Percentiles rank a stretch among this genome's conserved stretches.
Evolutionary conservation across 805 yeast species (phyloP).

Genomic region (Wickerhamiella allomyrinae): DNA sequence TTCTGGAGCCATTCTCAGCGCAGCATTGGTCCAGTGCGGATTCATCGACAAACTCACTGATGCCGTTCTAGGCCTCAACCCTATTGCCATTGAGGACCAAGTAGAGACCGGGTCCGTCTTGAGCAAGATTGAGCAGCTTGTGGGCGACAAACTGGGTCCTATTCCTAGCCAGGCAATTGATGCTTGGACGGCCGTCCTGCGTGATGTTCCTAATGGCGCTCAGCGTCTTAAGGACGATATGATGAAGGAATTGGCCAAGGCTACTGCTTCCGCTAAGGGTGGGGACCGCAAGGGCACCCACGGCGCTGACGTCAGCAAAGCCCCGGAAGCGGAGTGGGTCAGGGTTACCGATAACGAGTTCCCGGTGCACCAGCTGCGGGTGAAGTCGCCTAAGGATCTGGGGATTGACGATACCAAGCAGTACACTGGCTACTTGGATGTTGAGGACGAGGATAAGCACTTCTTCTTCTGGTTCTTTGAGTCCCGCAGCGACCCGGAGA

Average conservation of each 20-base stretch:
- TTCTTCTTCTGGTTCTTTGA: constrained; percentile 77
- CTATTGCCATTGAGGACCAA: constrained; percentile 11
- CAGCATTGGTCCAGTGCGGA: constrained; percentile 12
- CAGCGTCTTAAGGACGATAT: constrained; percentile 15
- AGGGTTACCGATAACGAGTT: constrained; percentile 11
- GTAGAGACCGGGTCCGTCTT: constrained; percentile 6
- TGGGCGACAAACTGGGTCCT: constrained; percentile 15
- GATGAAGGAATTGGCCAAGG: constrained; percentile 8
- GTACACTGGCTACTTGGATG: constrained; percentile 74
- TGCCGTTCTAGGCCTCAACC: constrained; percentile 5
- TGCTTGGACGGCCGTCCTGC: constrained; percentile 22
- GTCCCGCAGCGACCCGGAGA: constrained; percentile 74
- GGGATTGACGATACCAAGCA: constrained; percentile 77
- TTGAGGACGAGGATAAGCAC: constrained; percentile 70
- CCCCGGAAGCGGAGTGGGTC: neutral
- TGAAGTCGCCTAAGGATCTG: constrained; percentile 48
- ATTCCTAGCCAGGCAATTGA: constrained; percentile 19
- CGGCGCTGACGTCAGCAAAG: neutral
- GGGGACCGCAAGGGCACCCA: neutral
- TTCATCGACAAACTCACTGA: constrained; percentile 12
- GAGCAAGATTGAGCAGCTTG: constrained; percentile 19
- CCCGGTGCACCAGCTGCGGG: constrained; percentile 41
- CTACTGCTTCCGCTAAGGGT: neutral
- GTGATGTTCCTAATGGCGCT: constrained; percentile 20
- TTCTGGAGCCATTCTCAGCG: constrained; percentile 8